phyloP scores from a whole-genome alignment of 768 basidiomycete species.

The Paxillus involutus region DNA sequence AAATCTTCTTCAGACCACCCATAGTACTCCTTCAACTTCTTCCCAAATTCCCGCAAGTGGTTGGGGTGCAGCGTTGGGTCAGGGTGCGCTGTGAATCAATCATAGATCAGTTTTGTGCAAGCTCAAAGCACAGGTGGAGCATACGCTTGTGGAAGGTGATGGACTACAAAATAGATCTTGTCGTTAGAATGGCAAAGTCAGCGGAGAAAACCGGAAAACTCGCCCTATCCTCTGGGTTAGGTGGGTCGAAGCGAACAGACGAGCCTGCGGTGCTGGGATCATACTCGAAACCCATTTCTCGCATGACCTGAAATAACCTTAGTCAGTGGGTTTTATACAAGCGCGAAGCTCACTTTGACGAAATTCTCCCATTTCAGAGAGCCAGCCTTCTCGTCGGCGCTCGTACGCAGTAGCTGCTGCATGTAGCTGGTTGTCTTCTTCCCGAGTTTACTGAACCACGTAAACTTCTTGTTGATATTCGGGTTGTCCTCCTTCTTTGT shows the following conservation, averaged over 20 bases:
- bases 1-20: constrained; percentile 61
- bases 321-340: background rate
- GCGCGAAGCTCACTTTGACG: constrained; percentile 50
- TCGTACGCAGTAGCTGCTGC: constrained; percentile 62
- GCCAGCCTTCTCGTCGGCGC: constrained; percentile 56
- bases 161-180: constrained; percentile 37
- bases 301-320: constrained; percentile 55
- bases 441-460: constrained; percentile 55
- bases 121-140: constrained; percentile 4
- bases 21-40: constrained; percentile 59
- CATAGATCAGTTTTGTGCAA: background rate
- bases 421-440: constrained; percentile 60
- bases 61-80: constrained; percentile 59
- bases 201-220: constrained; percentile 11
- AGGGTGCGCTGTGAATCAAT: constrained; percentile 58
- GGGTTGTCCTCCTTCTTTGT: constrained; percentile 32
- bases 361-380: constrained; percentile 82
- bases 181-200: constrained; percentile 2
- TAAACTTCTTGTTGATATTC: constrained; percentile 39
- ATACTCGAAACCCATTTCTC: constrained; percentile 73
- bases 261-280: constrained; percentile 79
- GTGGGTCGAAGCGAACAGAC: constrained; percentile 81
- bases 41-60: constrained; percentile 52
- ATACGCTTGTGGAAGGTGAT: constrained; percentile 79
- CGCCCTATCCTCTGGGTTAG: constrained; percentile 48